These are phyloP conservation scores for Pichia sp. DNA, from an alignment of 1,139 yeast genomes.

Conservation along the genomic window DNA sequence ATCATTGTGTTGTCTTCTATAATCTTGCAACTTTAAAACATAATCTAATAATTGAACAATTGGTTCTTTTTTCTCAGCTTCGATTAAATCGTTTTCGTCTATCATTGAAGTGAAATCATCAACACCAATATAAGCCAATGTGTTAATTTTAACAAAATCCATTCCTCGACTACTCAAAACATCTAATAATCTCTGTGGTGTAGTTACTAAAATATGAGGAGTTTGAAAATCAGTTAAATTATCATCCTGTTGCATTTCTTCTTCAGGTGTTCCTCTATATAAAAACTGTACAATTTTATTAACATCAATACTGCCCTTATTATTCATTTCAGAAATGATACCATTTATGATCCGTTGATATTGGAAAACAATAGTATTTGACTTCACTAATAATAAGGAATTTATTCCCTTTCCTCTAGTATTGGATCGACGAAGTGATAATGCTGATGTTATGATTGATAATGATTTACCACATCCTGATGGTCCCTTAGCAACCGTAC, in stretches of 20 bases:
- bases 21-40: constrained; percentile 28
- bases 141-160: constrained; percentile 26
- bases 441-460: constrained; percentile 23
- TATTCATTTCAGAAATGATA: constrained; percentile 13
- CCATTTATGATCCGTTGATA: constrained; percentile 18
- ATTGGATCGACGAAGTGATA: constrained; percentile 20
- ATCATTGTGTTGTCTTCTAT: constrained; percentile 24
- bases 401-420: constrained; percentile 24
- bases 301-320: constrained; percentile 1
- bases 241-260: constrained; percentile 24
- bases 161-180: constrained; percentile 28
- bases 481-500: constrained; percentile 27
- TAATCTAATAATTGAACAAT: constrained; percentile 25
- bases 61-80: constrained; percentile 19
- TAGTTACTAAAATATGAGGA: constrained; percentile 29
- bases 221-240: constrained; percentile 18
- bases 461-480: constrained; percentile 29
- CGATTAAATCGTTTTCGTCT: constrained; percentile 17
- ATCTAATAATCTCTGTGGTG: constrained; percentile 32
- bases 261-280: constrained; percentile 23
- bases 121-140: constrained; percentile 25
- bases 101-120: constrained; percentile 31
- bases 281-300: constrained; percentile 26
- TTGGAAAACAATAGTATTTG: constrained; percentile 23
- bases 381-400: constrained; percentile 27